Evolutionary conservation across 2,329 filamentous ascomycete species (phyloP), one percentile per base, ranked within the genome.

Genomic region (Polychaeton citri): DNA sequence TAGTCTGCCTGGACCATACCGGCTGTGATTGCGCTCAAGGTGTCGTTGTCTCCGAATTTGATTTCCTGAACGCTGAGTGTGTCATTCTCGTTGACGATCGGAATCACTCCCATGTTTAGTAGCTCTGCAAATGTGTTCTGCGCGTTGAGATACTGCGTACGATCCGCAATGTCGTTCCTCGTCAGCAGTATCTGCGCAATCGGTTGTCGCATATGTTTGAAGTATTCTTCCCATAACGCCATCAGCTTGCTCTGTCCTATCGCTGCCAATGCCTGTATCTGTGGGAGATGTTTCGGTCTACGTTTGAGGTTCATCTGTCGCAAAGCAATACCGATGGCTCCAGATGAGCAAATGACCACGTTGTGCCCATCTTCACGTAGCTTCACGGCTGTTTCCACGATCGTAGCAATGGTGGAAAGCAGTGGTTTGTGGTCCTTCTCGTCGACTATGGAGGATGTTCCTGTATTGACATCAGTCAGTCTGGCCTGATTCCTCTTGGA

Each of bases 31-130:
- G 90, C 90, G 9, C 86, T 94, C 32, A 98, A 69, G 2, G 90
- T 98, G 60, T 98, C 90, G 51, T 98, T 98, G 67, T 98, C 90
- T 47, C 90, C 90, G 55, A 98, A 98, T 67, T 96, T 96, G 64
- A 98, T 98, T 71, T 98, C 90, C 54, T 88, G 83, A 45, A 98
- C 90, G 17, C 87, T 85, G 37, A 98, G 66, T 2, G 90, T 98
- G 59, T 98, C 90, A 60, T 98, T 98, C 63, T 98, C 90, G 53
- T 98, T 98, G 44, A 98, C 90, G 50, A 98, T 95, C 7, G 90
- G 90, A 43, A 98, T 92, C 18, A 96, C 88, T 2, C 87, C 87
- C 80, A 95, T 90, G 51, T 87, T 79, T 13, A 98, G 66, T 32
- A 96, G 71, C 59, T 94, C 85, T 35, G 76, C 73, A 56, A 98